Percentiles rank a stretch among this genome's conserved stretches.
These are phyloP conservation scores for Fusarium udum DNA, from an alignment of 2,329 filamentous ascomycete species.

Conservation along the genomic window DNA sequence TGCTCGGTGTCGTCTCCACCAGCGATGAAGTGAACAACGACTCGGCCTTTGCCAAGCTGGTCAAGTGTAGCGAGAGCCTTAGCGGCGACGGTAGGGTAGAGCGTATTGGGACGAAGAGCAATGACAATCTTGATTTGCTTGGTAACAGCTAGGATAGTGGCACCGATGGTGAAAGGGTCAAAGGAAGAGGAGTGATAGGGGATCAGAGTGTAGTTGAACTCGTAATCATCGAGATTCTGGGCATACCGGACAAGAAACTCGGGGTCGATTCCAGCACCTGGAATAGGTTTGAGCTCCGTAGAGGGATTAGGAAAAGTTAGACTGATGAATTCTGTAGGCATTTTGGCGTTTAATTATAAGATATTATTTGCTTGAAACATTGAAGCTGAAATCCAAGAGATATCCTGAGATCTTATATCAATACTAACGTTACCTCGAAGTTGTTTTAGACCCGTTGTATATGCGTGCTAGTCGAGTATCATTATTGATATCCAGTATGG, in stretches of 20 bases:
- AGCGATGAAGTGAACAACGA: slow-evolving; percentile 71
- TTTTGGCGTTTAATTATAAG: slow-evolving; percentile 13
- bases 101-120: slow-evolving; percentile 65
- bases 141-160: slow-evolving; percentile 65
- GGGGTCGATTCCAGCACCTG: slow-evolving; percentile 61
- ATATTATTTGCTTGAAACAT: neutral
- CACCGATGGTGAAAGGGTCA: slow-evolving; percentile 62
- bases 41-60: slow-evolving; percentile 65
- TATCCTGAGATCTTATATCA: neutral
- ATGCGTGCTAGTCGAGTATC: slow-evolving; percentile 1
- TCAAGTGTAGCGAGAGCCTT: slow-evolving; percentile 70
- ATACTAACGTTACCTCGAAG: neutral
- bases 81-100: slow-evolving; percentile 70
- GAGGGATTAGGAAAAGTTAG: slow-evolving; percentile 66
- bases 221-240: slow-evolving; percentile 66
- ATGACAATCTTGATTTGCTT: slow-evolving; percentile 70
- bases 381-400: neutral
- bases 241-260: slow-evolving; percentile 67
- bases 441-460: slow-evolving; percentile 1
- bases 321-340: slow-evolving; percentile 66
- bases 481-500: slow-evolving; percentile 42
- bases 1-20: slow-evolving; percentile 69
- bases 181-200: slow-evolving; percentile 63
- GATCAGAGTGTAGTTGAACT: slow-evolving; percentile 69
- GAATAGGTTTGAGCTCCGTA: slow-evolving; percentile 64